Base-by-base conservation (phyloP, 306 rosid genomes). In the Castanopsis chinensis region DNA sequence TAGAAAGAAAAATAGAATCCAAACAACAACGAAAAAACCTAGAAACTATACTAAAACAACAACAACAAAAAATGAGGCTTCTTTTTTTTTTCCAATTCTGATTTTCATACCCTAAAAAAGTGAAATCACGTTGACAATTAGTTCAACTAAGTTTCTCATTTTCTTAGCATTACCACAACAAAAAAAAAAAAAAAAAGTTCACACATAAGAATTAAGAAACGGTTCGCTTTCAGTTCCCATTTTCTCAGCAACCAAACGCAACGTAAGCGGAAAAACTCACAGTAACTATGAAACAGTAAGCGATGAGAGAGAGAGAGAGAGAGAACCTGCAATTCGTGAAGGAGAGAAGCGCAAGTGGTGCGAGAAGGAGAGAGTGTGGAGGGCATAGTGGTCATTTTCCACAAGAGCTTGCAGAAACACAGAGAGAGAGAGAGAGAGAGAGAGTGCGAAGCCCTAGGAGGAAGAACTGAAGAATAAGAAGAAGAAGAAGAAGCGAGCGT, bases 261-360 rank as follows among this genome's bases (percentile, higher is more conserved):
- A 21, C 30, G 1, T 10, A 4, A 20, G 23, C 8, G 28, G n/a
- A 10, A 23, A 59, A 59, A 23, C 4, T 59, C 65, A 23, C 13
- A 4, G 6, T 9, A 49, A 20, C 17, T 23, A 30, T 19, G n/a
- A 74, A 57, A 55, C n/a, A 13, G 52, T 28, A 19, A 73, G 43
- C 43, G 32, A 28, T 5, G 25, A 58, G 72, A 19, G 74, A 68
- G 20, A 77, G 37, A 15, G 2, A 58, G 51, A 6, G 1, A 35
- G 65, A 60, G 67, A 80, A 90, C 99, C 97, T 94, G 97, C 87
- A 94, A 91, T 73, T 94, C 89, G 19, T 76, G 90, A 69, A 94
- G 97, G 69, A 94, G 95, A 57, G 99, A 94, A 70, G 93, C 97
- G 78, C 99, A 94, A 74, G 99, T 92, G 37, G 97, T 92, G 71